Evolutionary conservation across 306 rosid species (phyloP).

Genomic region (Benincasa hispida): DNA sequence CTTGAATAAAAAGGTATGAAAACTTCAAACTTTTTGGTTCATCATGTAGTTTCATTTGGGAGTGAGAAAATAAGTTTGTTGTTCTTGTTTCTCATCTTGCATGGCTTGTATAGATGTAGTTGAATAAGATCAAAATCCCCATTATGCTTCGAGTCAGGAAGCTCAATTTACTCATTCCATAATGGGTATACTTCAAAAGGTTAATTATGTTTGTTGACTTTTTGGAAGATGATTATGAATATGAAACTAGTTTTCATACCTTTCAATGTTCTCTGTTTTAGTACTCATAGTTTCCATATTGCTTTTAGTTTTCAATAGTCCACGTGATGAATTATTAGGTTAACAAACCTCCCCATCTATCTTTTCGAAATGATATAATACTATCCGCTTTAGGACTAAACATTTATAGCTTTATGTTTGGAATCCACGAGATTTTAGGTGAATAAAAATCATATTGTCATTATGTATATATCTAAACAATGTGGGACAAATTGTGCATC

Average conservation of each 20-base stretch:
- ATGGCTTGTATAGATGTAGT: neutral
- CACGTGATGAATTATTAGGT: too few species aligned
- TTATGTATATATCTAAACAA: too few species aligned
- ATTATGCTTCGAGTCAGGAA: too few species aligned
- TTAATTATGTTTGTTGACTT: neutral
- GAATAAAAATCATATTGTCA: too few species aligned
- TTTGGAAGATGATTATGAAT: neutral
- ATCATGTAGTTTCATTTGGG: neutral
- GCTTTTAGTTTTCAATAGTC: neutral
- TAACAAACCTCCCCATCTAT: too few species aligned
- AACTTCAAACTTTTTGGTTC: neutral
- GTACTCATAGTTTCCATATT: neutral
- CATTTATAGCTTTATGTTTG: too few species aligned
- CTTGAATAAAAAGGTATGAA: constrained; percentile 14
- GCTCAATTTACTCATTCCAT: neutral
- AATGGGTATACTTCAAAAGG: neutral
- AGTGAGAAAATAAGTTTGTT: neutral
- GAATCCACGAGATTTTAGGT: too few species aligned
- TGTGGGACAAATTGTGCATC: too few species aligned
- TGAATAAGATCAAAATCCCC: neutral
- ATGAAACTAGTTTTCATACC: neutral
- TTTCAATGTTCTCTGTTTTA: neutral
- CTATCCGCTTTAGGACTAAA: too few species aligned
- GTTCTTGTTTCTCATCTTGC: neutral
- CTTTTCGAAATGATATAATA: too few species aligned